Conservation (phyloP, 345 rosid genomes). For the Mercurialis annua region DNA sequence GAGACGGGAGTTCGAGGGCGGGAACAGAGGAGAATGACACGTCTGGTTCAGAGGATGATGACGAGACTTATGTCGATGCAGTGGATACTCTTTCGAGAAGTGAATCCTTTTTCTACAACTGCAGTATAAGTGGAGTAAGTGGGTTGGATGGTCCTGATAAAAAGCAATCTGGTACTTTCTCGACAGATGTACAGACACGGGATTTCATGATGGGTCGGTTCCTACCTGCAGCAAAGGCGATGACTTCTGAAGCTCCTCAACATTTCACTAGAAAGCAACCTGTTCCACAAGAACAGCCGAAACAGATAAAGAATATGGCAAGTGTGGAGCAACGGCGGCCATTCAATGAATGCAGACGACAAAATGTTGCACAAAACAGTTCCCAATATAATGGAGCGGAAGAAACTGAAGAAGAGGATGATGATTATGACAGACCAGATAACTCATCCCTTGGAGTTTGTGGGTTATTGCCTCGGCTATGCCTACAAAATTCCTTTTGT, state of each 20-base stretch:
- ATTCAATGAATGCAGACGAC: slow-evolving; percentile 25
- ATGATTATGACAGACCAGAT: slow-evolving; percentile 29
- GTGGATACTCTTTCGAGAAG: slow-evolving; percentile 49
- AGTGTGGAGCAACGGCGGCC: slow-evolving; percentile 28
- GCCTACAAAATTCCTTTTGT: slow-evolving; percentile 60
- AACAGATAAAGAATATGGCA: slow-evolving; percentile 24
- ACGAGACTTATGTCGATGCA: slow-evolving; percentile 51
- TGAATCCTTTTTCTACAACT: slow-evolving; percentile 54
- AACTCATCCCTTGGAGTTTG: slow-evolving; percentile 47
- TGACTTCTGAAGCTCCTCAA: slow-evolving; percentile 67
- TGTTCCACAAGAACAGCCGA: slow-evolving; percentile 33
- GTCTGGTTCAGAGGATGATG: slow-evolving; percentile 27
- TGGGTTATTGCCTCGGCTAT: slow-evolving; percentile 71
- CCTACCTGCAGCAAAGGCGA: slow-evolving; percentile 90
- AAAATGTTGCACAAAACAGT: slow-evolving; percentile 26
- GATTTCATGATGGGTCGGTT: slow-evolving; percentile 91
- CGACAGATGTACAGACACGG: slow-evolving; percentile 48
- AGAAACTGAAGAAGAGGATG: slow-evolving; percentile 54
- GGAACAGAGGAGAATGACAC: slow-evolving; percentile 33
- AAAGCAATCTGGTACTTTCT: slow-evolving; percentile 47
- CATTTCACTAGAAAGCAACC: slow-evolving; percentile 46
- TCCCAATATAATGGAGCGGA: slow-evolving; percentile 23
- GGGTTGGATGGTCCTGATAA: slow-evolving; percentile 49
- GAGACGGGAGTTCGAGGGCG: slow-evolving; percentile 20
- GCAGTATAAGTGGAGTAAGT: slow-evolving; percentile 56